phyloP scores from a whole-genome alignment of 2,329 filamentous ascomycete genomes.

The Calonectria crousiana region DNA sequence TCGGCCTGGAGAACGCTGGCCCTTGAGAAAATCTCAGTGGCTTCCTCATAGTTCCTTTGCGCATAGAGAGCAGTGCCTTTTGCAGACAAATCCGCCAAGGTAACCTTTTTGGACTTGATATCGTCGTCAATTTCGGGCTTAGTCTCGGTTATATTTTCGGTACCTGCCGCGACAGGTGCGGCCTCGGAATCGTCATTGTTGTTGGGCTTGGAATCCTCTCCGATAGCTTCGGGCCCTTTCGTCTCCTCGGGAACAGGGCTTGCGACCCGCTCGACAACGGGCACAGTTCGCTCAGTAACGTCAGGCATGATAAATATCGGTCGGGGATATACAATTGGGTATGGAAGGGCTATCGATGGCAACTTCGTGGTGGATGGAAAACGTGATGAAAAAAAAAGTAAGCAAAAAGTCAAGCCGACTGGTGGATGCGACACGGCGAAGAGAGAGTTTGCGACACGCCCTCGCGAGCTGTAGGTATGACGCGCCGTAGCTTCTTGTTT shows the following conservation, averaged over 20 bases:
- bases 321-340: constrained; percentile 1
- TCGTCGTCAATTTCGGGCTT: constrained; percentile 55
- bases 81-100: constrained; percentile 81
- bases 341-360: neutral
- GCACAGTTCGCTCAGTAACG: constrained; percentile 43
- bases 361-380: neutral
- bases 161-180: constrained; percentile 33
- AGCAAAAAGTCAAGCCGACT: neutral
- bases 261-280: constrained; percentile 35
- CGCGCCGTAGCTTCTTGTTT: constrained; percentile 28
- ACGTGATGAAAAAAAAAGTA: neutral
- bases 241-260: constrained; percentile 31
- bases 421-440: constrained; percentile 12
- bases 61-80: constrained; percentile 88
- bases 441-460: constrained; percentile 40
- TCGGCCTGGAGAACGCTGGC: constrained; percentile 91
- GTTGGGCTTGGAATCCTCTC: constrained; percentile 28
- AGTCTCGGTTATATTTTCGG: constrained; percentile 27
- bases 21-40: constrained; percentile 88
- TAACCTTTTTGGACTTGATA: constrained; percentile 67
- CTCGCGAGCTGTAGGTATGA: constrained; percentile 34
- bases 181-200: constrained; percentile 33
- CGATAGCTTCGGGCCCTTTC: constrained; percentile 24
- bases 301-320: constrained; percentile 44
- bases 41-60: constrained; percentile 87